A percentile compares a stretch with the other conserved stretches of the same genome.
These are phyloP conservation scores for Saccharomycopsis malanga DNA, from an alignment of 805 yeast genomes.

Conservation along the genomic window DNA sequence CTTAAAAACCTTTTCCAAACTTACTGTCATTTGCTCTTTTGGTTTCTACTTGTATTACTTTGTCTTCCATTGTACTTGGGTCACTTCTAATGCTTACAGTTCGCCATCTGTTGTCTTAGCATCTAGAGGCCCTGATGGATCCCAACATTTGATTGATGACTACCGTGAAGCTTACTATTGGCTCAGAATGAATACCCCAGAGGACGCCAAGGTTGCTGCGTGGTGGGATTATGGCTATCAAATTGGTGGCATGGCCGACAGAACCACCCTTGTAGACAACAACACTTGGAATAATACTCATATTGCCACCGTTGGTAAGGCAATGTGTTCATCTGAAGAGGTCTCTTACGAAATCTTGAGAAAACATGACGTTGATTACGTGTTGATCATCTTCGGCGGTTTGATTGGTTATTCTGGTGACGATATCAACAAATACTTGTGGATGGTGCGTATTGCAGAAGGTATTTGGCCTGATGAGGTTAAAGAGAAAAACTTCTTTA, in stretches of 20 bases:
- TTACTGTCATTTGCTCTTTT: conserved; percentile 60
- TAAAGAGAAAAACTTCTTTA: conserved; percentile 76
- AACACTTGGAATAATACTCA: conserved; percentile 99
- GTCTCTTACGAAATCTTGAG: conserved; percentile 81
- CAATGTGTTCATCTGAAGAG: conserved; percentile 87
- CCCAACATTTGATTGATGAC: conserved; percentile 81
- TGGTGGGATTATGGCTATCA: conserved; percentile 99
- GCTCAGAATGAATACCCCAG: conserved; percentile 96
- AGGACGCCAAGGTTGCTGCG: conserved; percentile 92
- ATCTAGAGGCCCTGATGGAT: conserved; percentile 77
- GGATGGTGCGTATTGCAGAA: conserved; percentile 99
- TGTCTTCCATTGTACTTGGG: conserved; percentile 96
- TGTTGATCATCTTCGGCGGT: conserved; percentile 91
- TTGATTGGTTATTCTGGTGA: conserved; percentile 90
- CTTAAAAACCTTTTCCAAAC: conserved; percentile 42
- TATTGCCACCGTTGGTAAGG: conserved; percentile 98
- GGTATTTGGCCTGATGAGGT: conserved; percentile 99
- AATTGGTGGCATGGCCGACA: conserved; percentile 99
- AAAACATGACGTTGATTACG: conserved; percentile 92
- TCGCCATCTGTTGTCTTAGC: conserved; percentile 97
- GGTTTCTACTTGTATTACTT: conserved; percentile 68
- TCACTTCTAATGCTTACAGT: conserved; percentile 89
- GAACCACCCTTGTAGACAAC: conserved; percentile 96
- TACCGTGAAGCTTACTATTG: conserved; percentile 98
- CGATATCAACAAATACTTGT: conserved; percentile 90